Evolutionary conservation across 148 eudicot genomes (phyloP).

Genomic region (Euryodendron excelsum): DNA sequence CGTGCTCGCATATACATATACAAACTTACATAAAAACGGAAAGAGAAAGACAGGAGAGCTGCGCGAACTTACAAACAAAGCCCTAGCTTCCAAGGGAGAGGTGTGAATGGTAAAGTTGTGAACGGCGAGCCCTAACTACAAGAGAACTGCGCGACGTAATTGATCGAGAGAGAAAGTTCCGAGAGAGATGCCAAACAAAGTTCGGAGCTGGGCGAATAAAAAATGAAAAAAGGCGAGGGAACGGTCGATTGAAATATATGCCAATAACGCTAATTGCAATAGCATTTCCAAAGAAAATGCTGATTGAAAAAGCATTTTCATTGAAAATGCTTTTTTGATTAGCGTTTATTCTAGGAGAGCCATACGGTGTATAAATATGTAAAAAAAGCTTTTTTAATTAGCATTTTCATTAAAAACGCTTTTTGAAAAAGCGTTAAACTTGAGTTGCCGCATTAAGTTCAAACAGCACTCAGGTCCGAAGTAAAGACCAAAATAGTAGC

Average conservation of each 20-base stretch:
- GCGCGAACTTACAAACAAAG: neutral
- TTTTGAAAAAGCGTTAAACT: neutral
- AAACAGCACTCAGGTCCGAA: neutral
- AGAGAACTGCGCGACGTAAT: neutral
- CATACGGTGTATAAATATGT: neutral
- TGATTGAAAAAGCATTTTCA: too few relatives aligned
- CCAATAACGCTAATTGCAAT: neutral
- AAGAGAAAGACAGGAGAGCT: too few relatives aligned
- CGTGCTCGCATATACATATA: neutral
- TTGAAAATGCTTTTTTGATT: too few relatives aligned
- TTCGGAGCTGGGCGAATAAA: neutral
- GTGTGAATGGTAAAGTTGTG: neutral
- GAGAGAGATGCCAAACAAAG: neutral
- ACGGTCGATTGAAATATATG: neutral
- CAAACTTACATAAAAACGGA: too few relatives aligned
- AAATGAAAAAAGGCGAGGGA: neutral
- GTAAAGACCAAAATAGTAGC: neutral
- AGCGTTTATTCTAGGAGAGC: neutral
- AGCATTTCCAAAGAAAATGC: neutral
- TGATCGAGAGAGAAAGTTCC: neutral
- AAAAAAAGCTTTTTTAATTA: too few relatives aligned
- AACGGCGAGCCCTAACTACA: neutral
- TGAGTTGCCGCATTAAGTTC: neutral
- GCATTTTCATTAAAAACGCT: too few relatives aligned
- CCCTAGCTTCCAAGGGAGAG: too few relatives aligned